Evolutionary conservation across 1,284 basidiomycete genomes (phyloP), one percentile per base, ranked within the genome.

Genomic region (Neolentinus lepideus): DNA sequence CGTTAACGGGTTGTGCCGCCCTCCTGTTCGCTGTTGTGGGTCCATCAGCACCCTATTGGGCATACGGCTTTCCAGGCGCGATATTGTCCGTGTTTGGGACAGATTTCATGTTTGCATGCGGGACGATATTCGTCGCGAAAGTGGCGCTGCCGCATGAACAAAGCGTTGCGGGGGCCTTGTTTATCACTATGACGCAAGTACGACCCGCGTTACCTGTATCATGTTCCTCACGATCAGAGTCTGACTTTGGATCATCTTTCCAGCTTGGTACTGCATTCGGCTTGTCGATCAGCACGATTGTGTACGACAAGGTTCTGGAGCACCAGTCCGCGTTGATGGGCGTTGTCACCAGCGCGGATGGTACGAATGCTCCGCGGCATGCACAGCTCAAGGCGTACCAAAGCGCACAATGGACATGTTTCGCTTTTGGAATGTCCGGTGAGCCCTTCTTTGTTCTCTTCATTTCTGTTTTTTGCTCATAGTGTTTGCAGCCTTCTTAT

Each of bases 1-100:
- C 81, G 9, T 67, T 83, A n/a, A 90, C 91, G 0, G 76, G 77
- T 0, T 61, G 75, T 16, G 85, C 88, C 0, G 82, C 81, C 56
- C 70, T 93, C 29, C 73, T 94, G 2, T 89, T 93, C 60, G 89
- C 90, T 0, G 64, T 90, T 3, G 84, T 92, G 57, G 64, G 80
- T 14, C 78, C 84, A 0, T 59, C 72, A 2, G 75, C 76, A 2
- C 68, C 81, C 0, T 96, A 88, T 67, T 94, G 91, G 91, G 82
- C 83, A 1, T 88, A 80, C 56, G 85, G 85, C 14, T 94, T 96
- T 72, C 88, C 90, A 2, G 82, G 86, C 0, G 83, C 91, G 36
- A 76, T 87, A 59, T 63, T 90, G 55, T 71, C 79, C 12, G 90
- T 92, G 24, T 76, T 90, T 46, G 91, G 91, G 33, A 88, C 84